Base-by-base conservation (phyloP, 2,329 filamentous ascomycete species). In the Drechslerella coelobrocha region DNA sequence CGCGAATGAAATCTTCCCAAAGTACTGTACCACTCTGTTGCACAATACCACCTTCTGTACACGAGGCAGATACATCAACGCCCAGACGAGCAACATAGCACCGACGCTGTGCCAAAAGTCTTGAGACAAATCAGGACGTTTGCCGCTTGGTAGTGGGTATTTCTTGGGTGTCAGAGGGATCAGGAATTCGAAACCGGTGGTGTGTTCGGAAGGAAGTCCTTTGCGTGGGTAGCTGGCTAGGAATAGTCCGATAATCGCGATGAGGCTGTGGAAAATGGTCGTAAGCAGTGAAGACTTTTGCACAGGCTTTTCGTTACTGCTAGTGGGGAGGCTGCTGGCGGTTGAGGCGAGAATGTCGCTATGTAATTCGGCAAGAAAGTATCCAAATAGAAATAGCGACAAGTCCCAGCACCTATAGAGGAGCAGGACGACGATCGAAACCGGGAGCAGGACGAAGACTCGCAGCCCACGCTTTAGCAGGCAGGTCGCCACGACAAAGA, bases 231-330 rank as follows among this genome's bases (percentile, higher is more conserved):
- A 80, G 8, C 77, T 83, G 78, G 80, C 81, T 5, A 88, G 78
- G 74, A 85, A 88, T 12, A 88, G 79, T 7, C 80, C 82, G 1
- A 81, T 39, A 24, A 86, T 75, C 72, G 83, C 83, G 48, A 83
- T 52, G 4, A 78, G 19, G 6, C 75, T 75, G 80, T 82, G 83
- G 43, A 81, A 77, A 1, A 77, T 34, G 7, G 9, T 63, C 24
- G 53, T 57, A 26, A 66, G 14, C 9, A 31, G 14, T 17, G 45
- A 39, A 2, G 2, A 52, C 39, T 41, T 27, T 12, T 12, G 10
- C 8, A 26, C n/a, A 5, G 23, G n/a, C 23, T 51, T 65, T 37
- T 47, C 37, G 19, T 2, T 27, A 10, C 17, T 17, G 27, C 6
- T 29, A n/a, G 54, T 54, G 19, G 54, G 41, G 27, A 55, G 60